Evolutionary conservation across 139 green algal genomes (phyloP).

Genomic region (Chlorella sp.): DNA sequence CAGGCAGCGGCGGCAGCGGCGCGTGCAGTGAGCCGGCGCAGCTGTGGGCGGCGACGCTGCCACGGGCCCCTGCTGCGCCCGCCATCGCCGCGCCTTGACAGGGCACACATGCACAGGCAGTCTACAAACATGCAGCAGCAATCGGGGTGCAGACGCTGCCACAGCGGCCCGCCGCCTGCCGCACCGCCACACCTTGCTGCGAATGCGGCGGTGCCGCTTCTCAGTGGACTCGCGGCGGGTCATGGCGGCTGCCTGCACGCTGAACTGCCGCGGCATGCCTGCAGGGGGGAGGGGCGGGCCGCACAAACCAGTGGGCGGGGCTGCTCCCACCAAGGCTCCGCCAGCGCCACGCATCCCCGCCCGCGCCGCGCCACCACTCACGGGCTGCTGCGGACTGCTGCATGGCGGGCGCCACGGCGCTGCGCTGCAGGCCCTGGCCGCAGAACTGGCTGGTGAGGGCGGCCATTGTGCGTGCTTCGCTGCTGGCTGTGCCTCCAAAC

Average conservation of each 20-base stretch:
- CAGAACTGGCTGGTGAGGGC: slow-evolving; percentile 22
- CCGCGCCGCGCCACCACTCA: slow-evolving; percentile 9
- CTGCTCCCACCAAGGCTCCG: too few relatives aligned
- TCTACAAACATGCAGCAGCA: neutral
- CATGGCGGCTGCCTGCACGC: slow-evolving; percentile 22
- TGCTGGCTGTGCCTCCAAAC: neutral
- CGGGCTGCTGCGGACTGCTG: slow-evolving; percentile 38
- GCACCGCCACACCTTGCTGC: slow-evolving; percentile 65
- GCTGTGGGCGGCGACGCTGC: too few relatives aligned
- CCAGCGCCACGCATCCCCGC: neutral
- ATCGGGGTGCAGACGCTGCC: neutral
- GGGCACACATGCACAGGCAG: too few relatives aligned
- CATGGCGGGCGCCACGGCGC: neutral
- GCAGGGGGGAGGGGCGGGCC: neutral
- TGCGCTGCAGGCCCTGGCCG: slow-evolving; percentile 6
- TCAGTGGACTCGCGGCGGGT: slow-evolving; percentile 46
- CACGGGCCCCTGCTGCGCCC: neutral
- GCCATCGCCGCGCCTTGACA: neutral
- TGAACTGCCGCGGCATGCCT: slow-evolving; percentile 17
- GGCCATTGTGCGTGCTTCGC: neutral
- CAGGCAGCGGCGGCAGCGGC: neutral
- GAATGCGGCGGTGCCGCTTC: slow-evolving; percentile 69
- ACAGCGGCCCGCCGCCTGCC: neutral
- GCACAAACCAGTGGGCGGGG: neutral
- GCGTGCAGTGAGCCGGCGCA: too few relatives aligned